Base-by-base conservation (phyloP, 73 alveolate species). In the Tetrahymena elliotti region DNA sequence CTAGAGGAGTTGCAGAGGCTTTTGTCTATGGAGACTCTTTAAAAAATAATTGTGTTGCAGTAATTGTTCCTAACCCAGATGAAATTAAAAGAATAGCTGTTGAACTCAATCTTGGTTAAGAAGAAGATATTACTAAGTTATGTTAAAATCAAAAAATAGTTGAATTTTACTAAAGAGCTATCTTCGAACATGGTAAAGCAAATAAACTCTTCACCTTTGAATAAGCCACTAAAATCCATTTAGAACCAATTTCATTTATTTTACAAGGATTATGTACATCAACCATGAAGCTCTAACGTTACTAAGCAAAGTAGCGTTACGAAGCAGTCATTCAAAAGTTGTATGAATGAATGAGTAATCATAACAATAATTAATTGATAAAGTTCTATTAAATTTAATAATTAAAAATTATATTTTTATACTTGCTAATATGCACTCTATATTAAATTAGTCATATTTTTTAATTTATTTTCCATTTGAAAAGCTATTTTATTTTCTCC, bases 1-100 rank as follows among this genome's bases (percentile, higher is more conserved):
- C 98, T 93, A 53, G 94, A 22, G 96, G 96, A 31, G 98, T 98
- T 33, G 95, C 97, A 11, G 98, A 98, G 93, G 96, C 97, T 94
- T 99, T 97, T 82, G 99, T 98, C 12, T 97, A 98, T 95, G 99
- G 99, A 38, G 99, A 98, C 94, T 96, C 99, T 8, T 94, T 98
- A 93, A 93, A 97, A 96, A 95, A 96, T 52, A 93, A 53, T 83
- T 94, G 96, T 13, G 97, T 98, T 4, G 99, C 98, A 31, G 93
- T 98, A 41, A 97, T 98, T 47, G 98, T 98, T 24, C 99, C 99
- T 24, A 97, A 97, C 35, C 94, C 84, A 10, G 98, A 97, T 0
- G 94, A 18, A 40, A 96, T 96, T 93, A 97, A 96, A 33, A 97
- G 96, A 94, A 97, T 40, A 27, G 96, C 95, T 33, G 33, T 24